Conservation (phyloP, 345 rosid species). For the Eutrema heterophyllum region DNA sequence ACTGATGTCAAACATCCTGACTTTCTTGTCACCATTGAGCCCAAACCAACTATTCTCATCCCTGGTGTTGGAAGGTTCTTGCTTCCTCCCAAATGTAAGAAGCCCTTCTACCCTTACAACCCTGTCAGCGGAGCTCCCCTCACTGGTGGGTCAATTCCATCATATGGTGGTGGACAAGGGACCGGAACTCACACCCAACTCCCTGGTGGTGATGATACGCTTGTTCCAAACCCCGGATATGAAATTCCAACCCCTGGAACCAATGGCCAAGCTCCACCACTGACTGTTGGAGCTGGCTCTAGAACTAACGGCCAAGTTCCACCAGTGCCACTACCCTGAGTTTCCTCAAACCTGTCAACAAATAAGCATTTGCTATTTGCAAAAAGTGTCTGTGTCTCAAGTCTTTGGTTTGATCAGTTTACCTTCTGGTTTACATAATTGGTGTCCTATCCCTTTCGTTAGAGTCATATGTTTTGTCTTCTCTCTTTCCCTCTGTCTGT, state of each 20-base stretch:
- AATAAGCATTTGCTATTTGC: slow-evolving; percentile 29
- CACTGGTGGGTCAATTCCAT: slow-evolving; percentile 30
- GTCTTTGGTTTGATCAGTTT: slow-evolving; percentile 15
- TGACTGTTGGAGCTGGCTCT: too few species aligned
- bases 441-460: slow-evolving; percentile 6
- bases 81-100: slow-evolving; percentile 42
- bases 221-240: slow-evolving; percentile 57
- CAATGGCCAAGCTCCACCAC: slow-evolving; percentile 3
- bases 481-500: not conserved
- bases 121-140: slow-evolving; percentile 36
- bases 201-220: slow-evolving; percentile 65
- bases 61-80: slow-evolving; percentile 63
- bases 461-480: slow-evolving; percentile 11
- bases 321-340: slow-evolving; percentile 40
- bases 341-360: slow-evolving; percentile 1
- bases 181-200: slow-evolving; percentile 29
- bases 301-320: slow-evolving; percentile 7
- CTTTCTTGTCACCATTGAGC: slow-evolving; percentile 33
- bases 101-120: slow-evolving; percentile 25
- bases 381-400: slow-evolving; percentile 7
- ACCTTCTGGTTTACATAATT: slow-evolving; percentile 3
- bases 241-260: slow-evolving; percentile 51
- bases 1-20: slow-evolving; percentile 58
- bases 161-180: slow-evolving; percentile 26
- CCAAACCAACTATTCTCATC: slow-evolving; percentile 43